Base-by-base conservation (phyloP, 495 filamentous ascomycete species). In the Immersiella caudata region DNA sequence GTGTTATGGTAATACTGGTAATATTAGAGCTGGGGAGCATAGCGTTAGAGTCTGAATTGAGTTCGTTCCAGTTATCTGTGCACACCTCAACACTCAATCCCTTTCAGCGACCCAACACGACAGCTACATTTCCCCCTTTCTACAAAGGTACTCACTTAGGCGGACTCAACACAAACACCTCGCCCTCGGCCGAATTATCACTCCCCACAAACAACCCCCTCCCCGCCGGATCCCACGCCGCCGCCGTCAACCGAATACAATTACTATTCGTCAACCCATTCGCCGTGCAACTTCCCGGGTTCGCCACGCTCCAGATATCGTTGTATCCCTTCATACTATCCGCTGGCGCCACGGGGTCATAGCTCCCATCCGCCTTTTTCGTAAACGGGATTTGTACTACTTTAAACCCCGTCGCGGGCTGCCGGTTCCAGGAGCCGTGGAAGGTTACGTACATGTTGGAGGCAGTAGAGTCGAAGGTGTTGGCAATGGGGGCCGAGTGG, bases 361-460 rank as follows among this genome's bases (percentile, higher is more conserved):
- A 80, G 40, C 49, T 59, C 26, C 77, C 78, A 68, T 69, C 66
- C 12, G 64, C 70, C 14, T 74, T 66, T 63, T 72, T 63, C 8
- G 70, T 74, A 60, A 80, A 80, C n/a, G 77, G 76, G 24, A 80
- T 74, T 71, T 78, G 70, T 1, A 80, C 69, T 0, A 80, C 75
- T 65, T 80, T 80, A 66, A 77, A 80, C 21, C 78, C 78, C 1
- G 77, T 79, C 9, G 78, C 66, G 0, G 76, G 75, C 60, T 74
- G 67, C 11, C 85, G 79, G 70, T 87, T 64, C 86, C 87, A 88
- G 25, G 79, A 83, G 0, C 87, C 87, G 68, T 88, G 87, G 67
- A 89, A 87, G 0, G 83, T 78, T n/a, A 89, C 78, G 77, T 83
- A 88, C 68, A 85, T 86, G 66, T 82, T 87, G 65, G 79, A 80